Base-by-base conservation (phyloP, 345 rosid genomes). In the Acer negundo region DNA sequence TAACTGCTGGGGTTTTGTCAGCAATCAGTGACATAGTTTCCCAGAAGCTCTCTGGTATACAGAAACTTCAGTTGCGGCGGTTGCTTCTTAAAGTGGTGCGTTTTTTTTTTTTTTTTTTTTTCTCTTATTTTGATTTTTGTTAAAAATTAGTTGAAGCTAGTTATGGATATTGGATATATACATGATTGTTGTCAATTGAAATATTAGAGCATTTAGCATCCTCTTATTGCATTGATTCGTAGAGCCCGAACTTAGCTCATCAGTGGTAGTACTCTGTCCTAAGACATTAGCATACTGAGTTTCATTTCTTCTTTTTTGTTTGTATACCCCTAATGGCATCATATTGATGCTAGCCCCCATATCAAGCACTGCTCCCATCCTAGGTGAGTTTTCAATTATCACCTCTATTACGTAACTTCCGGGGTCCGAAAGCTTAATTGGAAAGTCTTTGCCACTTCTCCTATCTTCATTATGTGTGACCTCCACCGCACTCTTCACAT, bases 71-170 rank as follows among this genome's bases (percentile, higher is more conserved):
- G 77, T 72, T 96, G 66, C 89, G 88, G 82, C 84, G 97, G 35
- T 88, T 93, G 81, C 84, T 91, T 77, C 97, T 93, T 85, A 92
- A 93, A 93, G 87, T 92, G 97, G 99, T 92, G 59, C 70, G 75
- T 38, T 77, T 72, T 71, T 72, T 20, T 40, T 28, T 12, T 56
- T n/a, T 62, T 28, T 24, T 22, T 42, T 46, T 56, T n/a, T 62
- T 28, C n/a, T 22, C 9, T 46, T 20, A 22, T 75, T 7, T 44
- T 19, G 38, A 16, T n/a, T 40, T 70, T 76, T 75, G 63, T 38
- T 31, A 17, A 10, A 20, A 20, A 51, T 53, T 67, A 56, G 69
- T 40, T 42, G 42, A 76, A 35, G 11, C 20, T 17, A 24, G 2
- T 31, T 55, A 69, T 58, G 20, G 46, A 16, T 23, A 15, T 56